Evolutionary conservation across 352 stramenopile genomes (phyloP), one percentile per base, ranked within the genome.

Genomic region (Globisporangium rhizosaccharum): DNA sequence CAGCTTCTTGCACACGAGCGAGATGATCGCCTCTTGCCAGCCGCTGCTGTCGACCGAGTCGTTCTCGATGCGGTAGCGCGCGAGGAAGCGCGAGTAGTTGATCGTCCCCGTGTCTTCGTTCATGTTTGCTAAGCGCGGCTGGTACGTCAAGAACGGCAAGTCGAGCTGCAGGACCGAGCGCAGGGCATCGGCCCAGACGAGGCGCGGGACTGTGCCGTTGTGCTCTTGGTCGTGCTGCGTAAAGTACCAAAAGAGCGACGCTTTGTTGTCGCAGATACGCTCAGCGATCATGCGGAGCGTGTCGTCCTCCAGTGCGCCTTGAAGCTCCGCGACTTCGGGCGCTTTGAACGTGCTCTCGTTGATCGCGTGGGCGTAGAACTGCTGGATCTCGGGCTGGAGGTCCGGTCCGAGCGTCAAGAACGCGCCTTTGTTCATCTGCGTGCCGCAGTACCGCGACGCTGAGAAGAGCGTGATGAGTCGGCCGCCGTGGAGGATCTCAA

Each of bases 21-120:
- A 77, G 47, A 98, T 95, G 48, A 98, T 94, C 50, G 72, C 86
- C 58, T 97, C 88, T 63, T 97, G 87, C 90, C 90, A 98, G 17
- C 82, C 85, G 8, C 67, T 91, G 52, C 81, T 82, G 61, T 96
- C 88, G 58, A 93, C 79, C 1, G 79, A 53, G 14, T 90, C 82
- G 52, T 97, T 96, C 51, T 96, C 83, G 52, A 98, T 97, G 28
- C 88, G 87, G 65, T 97, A 98, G 9, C 92, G 86, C 54, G 92
- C 82, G n/a, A 98, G 69, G 65, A 98, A 98, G 36, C 82, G 88
- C 30, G 88, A 96, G 79, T 97, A 98, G 68, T 97, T 97, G 70
- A 98, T 97, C 33, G 67, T 72, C 26, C 76, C 80, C 12, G 64
- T 82, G 55, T 89, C 74, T 17, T 93, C 79, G 46, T 97, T 90